Base-by-base conservation (phyloP, 257 asterid species). In the Salvia splendens region DNA sequence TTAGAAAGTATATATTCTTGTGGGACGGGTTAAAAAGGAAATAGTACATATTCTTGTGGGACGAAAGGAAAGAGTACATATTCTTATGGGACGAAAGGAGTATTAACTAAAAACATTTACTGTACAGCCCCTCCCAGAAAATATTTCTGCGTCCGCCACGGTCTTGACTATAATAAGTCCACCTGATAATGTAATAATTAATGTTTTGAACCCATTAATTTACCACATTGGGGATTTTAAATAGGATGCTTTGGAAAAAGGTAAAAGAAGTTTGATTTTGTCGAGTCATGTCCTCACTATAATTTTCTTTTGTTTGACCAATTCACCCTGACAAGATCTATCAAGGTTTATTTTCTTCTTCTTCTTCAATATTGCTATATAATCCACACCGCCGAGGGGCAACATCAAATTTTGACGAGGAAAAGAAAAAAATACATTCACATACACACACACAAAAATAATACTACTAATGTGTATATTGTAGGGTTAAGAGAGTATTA, bases 261-360 rank as follows among this genome's bases (percentile, higher is more conserved):
- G 33, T 5, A 30, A 55, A 33, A 35, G 45, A 36, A 14, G 64
- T 33, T 61, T 61, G 16, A 49, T 51, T 40, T 42, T 63, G 70
- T 63, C 70, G 32, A 32, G 17, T 71, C 51, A 41, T 54, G 58
- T 53, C 57, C 52, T 28, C 62, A 36, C 11, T 36, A 36, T 17
- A 32, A 30, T 50, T 61, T 14, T 61, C 69, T 50, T 17, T 32
- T 51, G 59, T 71, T 53, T 50, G 69, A 40, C 75, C 69, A 30
- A 8, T 63, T 61, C 64, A 12, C 45, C 30, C 43, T 42, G 53
- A 24, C 45, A 41, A 10, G 16, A 61, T 38, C 6, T 38, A 38
- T 70, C 42, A 67, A 67, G 42, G 17, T 30, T 53, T 42, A 14
- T 55, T 54, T 52, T 43, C 10, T 3, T 3, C n/a, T 35, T 35